A percentile compares a stretch with the other conserved stretches of the same genome.
Conservation (phyloP, 306 rosid genomes). For the Quercus wislizeni region DNA sequence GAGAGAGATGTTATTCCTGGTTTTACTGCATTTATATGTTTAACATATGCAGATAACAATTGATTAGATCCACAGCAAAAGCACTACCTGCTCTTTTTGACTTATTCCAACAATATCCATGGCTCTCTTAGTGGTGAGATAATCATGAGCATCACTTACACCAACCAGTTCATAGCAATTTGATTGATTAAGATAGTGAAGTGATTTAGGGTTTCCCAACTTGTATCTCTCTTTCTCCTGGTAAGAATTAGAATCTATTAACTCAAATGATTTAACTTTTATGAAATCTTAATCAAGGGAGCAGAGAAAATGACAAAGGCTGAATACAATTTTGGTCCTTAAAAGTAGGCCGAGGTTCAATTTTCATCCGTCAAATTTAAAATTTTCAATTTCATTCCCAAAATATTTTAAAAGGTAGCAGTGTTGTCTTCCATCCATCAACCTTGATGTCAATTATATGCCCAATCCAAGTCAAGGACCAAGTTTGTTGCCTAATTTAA, state of each 20-base stretch:
- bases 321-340: no score
- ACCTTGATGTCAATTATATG: no score
- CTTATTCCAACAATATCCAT: slow-evolving; percentile 91
- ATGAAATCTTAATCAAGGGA: neutral
- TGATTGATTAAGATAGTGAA: slow-evolving; percentile 91
- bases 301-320: neutral
- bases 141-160: slow-evolving; percentile 69
- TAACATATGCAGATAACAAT: slow-evolving; percentile 14
- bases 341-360: no score
- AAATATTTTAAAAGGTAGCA: no score
- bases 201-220: slow-evolving; percentile 76
- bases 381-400: no score
- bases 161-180: slow-evolving; percentile 71
- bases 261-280: slow-evolving; percentile 3
- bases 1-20: slow-evolving; percentile 12
- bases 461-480: no score
- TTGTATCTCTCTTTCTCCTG: slow-evolving; percentile 83
- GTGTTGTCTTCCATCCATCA: no score
- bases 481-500: no score
- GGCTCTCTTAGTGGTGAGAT: slow-evolving; percentile 83
- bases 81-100: slow-evolving; percentile 68
- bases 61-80: slow-evolving; percentile 21
- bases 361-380: no score
- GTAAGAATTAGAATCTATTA: slow-evolving; percentile 22
- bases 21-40: slow-evolving; percentile 11